Percentiles rank a stretch among this genome's conserved stretches.
phyloP scores from a whole-genome alignment of 1,284 basidiomycete species.

The Rhizoctonia solani region DNA sequence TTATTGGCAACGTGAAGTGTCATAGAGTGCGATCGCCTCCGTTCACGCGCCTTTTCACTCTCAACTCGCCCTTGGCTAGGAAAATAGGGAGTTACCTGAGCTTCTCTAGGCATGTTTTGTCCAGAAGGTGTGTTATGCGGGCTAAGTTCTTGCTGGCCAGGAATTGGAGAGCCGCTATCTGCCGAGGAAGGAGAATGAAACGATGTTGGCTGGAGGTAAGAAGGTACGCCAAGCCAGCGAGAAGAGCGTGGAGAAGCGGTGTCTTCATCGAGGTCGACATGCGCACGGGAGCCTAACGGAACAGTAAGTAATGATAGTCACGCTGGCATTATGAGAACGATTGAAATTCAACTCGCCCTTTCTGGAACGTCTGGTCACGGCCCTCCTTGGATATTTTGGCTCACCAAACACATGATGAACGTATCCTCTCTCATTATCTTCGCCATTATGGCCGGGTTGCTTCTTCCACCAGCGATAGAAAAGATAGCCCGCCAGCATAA shows the following conservation, averaged over 20 bases:
- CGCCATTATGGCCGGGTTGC: constrained; percentile 2
- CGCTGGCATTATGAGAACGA: neutral
- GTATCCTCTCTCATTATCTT: constrained; percentile 24
- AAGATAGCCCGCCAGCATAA: constrained; percentile 10
- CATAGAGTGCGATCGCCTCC: constrained; percentile 3
- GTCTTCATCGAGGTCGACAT: constrained; percentile 23
- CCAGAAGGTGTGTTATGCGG: no score
- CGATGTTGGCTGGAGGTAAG: constrained; percentile 22
- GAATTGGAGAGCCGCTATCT: neutral
- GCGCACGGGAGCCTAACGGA: constrained; percentile 8
- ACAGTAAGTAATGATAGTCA: neutral
- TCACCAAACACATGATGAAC: constrained; percentile 13
- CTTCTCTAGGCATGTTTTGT: neutral
- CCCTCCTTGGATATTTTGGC: neutral
- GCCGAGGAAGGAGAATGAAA: constrained; percentile 15
- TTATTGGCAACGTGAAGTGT: constrained; percentile 15
- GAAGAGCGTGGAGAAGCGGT: constrained; percentile 7
- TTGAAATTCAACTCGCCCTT: neutral
- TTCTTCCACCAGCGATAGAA: constrained; percentile 20
- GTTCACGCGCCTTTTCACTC: constrained; percentile 10
- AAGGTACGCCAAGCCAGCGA: constrained; percentile 18
- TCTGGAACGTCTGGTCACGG: neutral
- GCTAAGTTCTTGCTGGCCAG: neutral
- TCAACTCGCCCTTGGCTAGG: neutral
- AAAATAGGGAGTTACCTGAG: constrained; percentile 2